Conservation (phyloP, 2,329 filamentous ascomycete genomes). For the Sporothrix protearum region DNA sequence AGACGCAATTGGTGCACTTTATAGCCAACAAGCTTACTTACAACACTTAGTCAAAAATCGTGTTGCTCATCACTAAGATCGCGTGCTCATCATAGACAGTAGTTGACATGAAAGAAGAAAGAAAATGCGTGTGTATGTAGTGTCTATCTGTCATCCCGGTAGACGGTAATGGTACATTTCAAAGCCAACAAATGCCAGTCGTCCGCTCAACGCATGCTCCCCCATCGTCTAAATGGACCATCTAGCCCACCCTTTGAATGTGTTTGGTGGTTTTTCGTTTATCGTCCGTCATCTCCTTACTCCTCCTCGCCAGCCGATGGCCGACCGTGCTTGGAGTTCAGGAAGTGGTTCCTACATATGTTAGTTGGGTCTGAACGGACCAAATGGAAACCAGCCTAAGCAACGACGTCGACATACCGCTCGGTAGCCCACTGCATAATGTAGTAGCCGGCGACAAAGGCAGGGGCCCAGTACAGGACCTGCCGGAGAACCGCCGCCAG, state of each 20-base stretch:
- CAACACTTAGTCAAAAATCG: no score
- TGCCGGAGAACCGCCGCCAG: constrained; percentile 82
- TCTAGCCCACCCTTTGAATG: neutral
- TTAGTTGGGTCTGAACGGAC: neutral
- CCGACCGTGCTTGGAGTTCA: constrained; percentile 75
- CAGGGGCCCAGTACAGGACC: constrained; percentile 83
- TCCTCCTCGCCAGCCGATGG: constrained; percentile 38
- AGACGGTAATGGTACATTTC: constrained; percentile 26
- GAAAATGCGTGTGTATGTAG: constrained; percentile 16
- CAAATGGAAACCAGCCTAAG: neutral
- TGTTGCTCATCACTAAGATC: neutral
- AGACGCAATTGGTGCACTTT: no score
- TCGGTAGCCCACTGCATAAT: constrained; percentile 87
- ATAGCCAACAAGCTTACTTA: no score
- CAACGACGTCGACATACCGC: constrained; percentile 58
- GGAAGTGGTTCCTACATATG: constrained; percentile 65
- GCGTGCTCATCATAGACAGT: neutral
- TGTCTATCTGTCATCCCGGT: constrained; percentile 21
- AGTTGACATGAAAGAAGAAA: constrained; percentile 11
- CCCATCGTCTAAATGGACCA: neutral
- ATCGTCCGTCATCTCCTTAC: constrained; percentile 4
- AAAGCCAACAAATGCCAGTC: constrained; percentile 22
- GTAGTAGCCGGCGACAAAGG: constrained; percentile 74
- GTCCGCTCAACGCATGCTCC: constrained; percentile 3
- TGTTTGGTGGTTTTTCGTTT: constrained; percentile 3